A percentile compares a stretch with the other conserved stretches of the same genome.
phyloP scores from a whole-genome alignment of 345 rosid species.

The Diplotaxis tenuifolia region DNA sequence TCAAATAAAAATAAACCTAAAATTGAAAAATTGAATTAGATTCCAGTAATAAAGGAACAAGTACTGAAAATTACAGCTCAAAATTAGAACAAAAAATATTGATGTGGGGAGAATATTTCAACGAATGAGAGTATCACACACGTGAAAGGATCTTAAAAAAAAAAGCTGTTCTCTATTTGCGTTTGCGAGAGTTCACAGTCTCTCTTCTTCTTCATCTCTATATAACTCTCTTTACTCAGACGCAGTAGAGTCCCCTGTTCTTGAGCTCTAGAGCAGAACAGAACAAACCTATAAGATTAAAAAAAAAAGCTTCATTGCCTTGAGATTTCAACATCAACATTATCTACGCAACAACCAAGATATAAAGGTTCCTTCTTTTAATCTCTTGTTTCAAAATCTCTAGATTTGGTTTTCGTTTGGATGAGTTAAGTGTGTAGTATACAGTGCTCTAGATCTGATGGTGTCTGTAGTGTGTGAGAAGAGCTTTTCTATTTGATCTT shows the following conservation, averaged over 20 bases:
- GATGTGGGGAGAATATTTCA: neutral
- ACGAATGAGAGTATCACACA: slow-evolving; percentile 26
- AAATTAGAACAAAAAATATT: slow-evolving; percentile 1
- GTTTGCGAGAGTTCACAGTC: neutral
- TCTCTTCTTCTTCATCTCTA: slow-evolving; percentile 21
- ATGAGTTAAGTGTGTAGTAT: slow-evolving; percentile 9
- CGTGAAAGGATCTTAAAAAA: slow-evolving; percentile 15
- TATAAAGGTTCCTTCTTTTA: slow-evolving; percentile 3
- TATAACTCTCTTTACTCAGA: slow-evolving; percentile 20
- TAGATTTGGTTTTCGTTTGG: slow-evolving; percentile 16
- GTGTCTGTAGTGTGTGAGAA: slow-evolving; percentile 4
- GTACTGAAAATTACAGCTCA: slow-evolving; percentile 8
- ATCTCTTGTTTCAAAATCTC: slow-evolving; percentile 6
- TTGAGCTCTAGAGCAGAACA: slow-evolving; percentile 20
- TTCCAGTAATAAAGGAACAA: slow-evolving; percentile 37
- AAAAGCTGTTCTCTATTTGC: neutral
- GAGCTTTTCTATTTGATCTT: slow-evolving; percentile 4
- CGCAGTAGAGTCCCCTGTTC: slow-evolving; percentile 32
- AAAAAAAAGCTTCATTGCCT: slow-evolving; percentile 9
- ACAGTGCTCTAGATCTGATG: slow-evolving; percentile 26
- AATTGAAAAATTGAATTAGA: too few species aligned
- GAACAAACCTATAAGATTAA: neutral
- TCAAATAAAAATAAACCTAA: too few species aligned
- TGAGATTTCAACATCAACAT: slow-evolving; percentile 22
- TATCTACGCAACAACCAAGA: neutral